Evolutionary conservation across 139 green algal species (phyloP).

Genomic region (Nannochloris sp.): DNA sequence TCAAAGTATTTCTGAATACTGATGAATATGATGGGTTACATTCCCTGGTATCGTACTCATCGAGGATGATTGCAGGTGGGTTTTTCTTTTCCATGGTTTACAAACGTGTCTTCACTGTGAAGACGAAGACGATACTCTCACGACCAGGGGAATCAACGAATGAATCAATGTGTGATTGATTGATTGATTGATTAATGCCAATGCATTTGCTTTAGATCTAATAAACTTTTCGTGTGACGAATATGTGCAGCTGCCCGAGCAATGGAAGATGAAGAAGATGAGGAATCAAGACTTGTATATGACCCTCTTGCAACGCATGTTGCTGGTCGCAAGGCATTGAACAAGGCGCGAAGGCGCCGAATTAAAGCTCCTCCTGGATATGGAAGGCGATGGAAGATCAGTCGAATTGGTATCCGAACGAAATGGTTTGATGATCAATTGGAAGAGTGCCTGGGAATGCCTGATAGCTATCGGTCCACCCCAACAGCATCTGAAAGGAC

Average conservation of each 20-base stretch:
- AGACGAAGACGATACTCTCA: too few species aligned
- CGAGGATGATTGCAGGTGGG: conserved; percentile 16
- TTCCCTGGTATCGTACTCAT: conserved; percentile 15
- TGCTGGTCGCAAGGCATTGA: conserved; percentile 4
- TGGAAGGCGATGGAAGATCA: conserved; percentile 1
- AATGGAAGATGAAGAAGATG: conserved; percentile 13
- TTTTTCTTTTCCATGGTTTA: neutral
- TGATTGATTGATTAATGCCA: too few species aligned
- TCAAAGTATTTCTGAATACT: neutral
- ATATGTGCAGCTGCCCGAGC: conserved; percentile 16
- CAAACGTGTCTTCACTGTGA: too few species aligned
- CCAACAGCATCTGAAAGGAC: neutral
- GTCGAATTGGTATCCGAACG: conserved; percentile 24
- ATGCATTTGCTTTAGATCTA: too few species aligned
- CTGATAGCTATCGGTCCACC: neutral
- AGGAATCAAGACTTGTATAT: neutral
- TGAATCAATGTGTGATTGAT: too few species aligned
- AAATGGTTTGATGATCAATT: conserved; percentile 15
- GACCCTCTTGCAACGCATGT: conserved; percentile 16
- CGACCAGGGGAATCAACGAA: too few species aligned
- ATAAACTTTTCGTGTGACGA: neutral
- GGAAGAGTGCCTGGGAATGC: conserved; percentile 11
- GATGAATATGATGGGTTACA: conserved; percentile 14
- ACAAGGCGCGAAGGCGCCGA: neutral
- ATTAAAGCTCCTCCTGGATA: neutral